These are phyloP conservation scores for Talaromyces nanjingensis DNA, from an alignment of 495 filamentous ascomycete species.

Conservation along the genomic window DNA sequence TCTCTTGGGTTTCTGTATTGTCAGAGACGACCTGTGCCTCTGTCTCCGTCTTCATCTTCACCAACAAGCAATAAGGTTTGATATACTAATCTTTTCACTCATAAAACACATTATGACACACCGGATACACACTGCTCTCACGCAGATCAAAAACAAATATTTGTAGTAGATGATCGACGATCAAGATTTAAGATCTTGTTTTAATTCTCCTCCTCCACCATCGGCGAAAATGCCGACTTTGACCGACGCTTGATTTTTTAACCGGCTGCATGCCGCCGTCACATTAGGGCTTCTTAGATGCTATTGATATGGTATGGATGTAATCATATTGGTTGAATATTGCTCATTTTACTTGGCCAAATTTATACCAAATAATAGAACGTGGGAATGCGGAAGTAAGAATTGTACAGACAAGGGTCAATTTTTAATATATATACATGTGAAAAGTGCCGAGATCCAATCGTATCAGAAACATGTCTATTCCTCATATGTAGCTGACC, in stretches of 20 bases:
- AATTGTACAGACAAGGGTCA: not conserved
- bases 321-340: not conserved
- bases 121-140: not conserved
- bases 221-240: not conserved
- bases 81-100: not conserved
- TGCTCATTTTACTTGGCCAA: not conserved
- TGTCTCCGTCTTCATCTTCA: not conserved
- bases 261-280: not conserved
- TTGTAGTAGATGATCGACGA: not conserved
- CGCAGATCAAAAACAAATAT: not conserved
- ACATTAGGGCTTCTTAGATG: not conserved
- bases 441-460: not conserved
- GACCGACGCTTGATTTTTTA: not conserved
- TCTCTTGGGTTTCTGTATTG: not conserved
- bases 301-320: not conserved
- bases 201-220: not conserved
- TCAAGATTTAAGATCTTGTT: not conserved
- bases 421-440: not conserved
- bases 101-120: not conserved
- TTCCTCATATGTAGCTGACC: slow-evolving; percentile 78
- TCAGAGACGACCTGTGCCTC: not conserved
- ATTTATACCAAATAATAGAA: not conserved
- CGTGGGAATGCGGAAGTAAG: not conserved
- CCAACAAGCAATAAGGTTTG: not conserved
- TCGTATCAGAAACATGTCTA: not conserved